Conservation (phyloP, 768 basidiomycete species). For the Russula earlei region DNA sequence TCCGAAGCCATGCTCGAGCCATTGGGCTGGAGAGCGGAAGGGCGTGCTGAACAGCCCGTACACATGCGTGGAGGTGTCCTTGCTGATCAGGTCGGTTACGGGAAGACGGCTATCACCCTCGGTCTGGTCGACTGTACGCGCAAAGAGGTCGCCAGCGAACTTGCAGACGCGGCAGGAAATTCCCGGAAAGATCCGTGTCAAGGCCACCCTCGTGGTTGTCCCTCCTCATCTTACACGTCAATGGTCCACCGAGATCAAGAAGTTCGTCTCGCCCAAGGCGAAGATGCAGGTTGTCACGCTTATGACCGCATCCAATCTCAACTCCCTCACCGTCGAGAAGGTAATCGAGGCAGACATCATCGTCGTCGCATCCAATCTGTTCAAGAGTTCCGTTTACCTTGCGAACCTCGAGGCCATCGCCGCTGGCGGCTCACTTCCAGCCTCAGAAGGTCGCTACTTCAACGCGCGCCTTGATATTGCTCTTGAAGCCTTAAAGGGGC, state of each 20-base stretch:
- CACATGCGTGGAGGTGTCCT: slow-evolving; percentile 81
- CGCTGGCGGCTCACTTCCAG: slow-evolving; percentile 57
- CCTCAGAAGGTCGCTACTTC: slow-evolving; percentile 79
- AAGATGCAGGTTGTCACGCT: slow-evolving; percentile 58
- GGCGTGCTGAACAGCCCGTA: slow-evolving; percentile 70
- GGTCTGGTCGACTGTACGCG: slow-evolving; percentile 73
- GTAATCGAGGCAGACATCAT: slow-evolving; percentile 79
- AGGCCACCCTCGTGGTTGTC: slow-evolving; percentile 76
- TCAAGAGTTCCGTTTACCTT: slow-evolving; percentile 67
- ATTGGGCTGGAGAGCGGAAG: slow-evolving; percentile 92
- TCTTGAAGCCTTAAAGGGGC: slow-evolving; percentile 46
- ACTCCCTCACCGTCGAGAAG: slow-evolving; percentile 59
- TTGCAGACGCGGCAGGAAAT: slow-evolving; percentile 38
- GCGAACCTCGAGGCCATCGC: slow-evolving; percentile 67
- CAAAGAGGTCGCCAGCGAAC: slow-evolving; percentile 48
- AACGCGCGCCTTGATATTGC: slow-evolving; percentile 66
- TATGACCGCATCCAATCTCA: slow-evolving; percentile 60
- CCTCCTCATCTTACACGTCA: slow-evolving; percentile 86
- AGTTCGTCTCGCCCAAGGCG: slow-evolving; percentile 52
- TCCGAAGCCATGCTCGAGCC: slow-evolving; percentile 81
- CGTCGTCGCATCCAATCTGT: slow-evolving; percentile 78
- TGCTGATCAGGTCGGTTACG: slow-evolving; percentile 94
- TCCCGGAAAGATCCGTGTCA: slow-evolving; percentile 62
- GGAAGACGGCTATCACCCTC: slow-evolving; percentile 92
- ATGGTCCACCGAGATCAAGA: slow-evolving; percentile 79